Evolutionary conservation across 345 rosid genomes (phyloP).

Genomic region (Moricandia arvensis): DNA sequence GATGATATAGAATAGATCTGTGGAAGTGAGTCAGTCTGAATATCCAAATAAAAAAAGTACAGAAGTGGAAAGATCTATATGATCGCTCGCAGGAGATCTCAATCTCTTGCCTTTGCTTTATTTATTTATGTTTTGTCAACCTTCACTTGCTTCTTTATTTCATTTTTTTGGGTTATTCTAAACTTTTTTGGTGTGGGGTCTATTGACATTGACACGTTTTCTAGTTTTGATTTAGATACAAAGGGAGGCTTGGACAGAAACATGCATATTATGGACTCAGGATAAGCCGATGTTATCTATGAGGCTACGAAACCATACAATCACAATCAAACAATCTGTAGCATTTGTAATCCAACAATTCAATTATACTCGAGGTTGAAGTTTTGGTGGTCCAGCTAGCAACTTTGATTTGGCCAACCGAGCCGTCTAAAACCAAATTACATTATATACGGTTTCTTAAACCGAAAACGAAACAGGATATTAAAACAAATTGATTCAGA

Average conservation of each 20-base stretch:
- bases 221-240: slow-evolving; percentile 5
- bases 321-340: slow-evolving; percentile 30
- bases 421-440: background rate
- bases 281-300: slow-evolving; percentile 31
- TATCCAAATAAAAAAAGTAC: slow-evolving; percentile 15
- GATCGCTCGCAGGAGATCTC: background rate
- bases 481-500: too few relatives aligned
- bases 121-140: background rate
- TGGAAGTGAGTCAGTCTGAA: slow-evolving; percentile 24
- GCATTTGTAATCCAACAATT: too few relatives aligned
- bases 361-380: slow-evolving; percentile 14
- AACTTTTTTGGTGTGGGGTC: background rate
- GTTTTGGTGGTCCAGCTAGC: slow-evolving; percentile 26
- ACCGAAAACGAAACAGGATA: background rate
- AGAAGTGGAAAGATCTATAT: background rate
- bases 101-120: background rate
- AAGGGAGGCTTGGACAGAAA: background rate
- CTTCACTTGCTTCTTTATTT: background rate
- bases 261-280: slow-evolving; percentile 1
- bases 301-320: slow-evolving; percentile 28
- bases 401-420: slow-evolving; percentile 8
- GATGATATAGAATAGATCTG: slow-evolving; percentile 29
- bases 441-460: too few relatives aligned
- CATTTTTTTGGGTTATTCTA: background rate
- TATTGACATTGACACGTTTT: background rate